Base-by-base conservation (phyloP, 495 filamentous ascomycete species). In the Penicillium flavigenum region DNA sequence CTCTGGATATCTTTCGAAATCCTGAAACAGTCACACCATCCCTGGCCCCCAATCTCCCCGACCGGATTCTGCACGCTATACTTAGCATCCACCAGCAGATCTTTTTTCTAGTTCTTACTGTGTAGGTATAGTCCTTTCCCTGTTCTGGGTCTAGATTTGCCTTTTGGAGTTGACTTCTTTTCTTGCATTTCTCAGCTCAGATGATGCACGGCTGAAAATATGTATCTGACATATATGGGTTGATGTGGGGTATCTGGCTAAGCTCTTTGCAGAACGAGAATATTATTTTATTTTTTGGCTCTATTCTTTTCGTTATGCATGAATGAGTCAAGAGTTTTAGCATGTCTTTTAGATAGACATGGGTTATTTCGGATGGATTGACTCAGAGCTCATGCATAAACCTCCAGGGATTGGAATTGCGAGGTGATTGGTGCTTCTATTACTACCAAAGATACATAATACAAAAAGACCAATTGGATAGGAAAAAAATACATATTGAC, bases 401-500 rank as follows among this genome's bases (percentile, higher is more conserved):
- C 49, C 26, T 26, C 24, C 24, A 26, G 24, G 24, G 24, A 26
- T 26, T 26, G 24, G 24, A 10, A 12, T 12, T 27, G 16, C 2
- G 26, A 19, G 32, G 7, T 22, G n/a, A 17, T 24, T 38, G 48
- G 22, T 48, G 46, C 27, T 48, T 19, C 32, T 1, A 11, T 32
- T 48, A 11, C n/a, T 43, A 49, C 5, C 20, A 42, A 50, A 41
- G 10, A 51, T 42, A 38, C 32, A n/a, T 24, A 57, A 26, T 26
- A 26, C 24, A 26, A 24, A 4, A 17, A 41, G 24, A 43, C 5
- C 22, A 46, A 50, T 42, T 27, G 41, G 22, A 45, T 17, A 55
- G 46, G 45, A 47, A 39, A 31, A 26, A 14, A 47, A 47, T 53
- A 55, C 8, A 54, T 51, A 58, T 62, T 62, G 51, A 58, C 41